A percentile compares a stretch with the other conserved stretches of the same genome.
phyloP scores from a whole-genome alignment of 1,284 basidiomycete genomes.

The Ceratobasidium sp. region DNA sequence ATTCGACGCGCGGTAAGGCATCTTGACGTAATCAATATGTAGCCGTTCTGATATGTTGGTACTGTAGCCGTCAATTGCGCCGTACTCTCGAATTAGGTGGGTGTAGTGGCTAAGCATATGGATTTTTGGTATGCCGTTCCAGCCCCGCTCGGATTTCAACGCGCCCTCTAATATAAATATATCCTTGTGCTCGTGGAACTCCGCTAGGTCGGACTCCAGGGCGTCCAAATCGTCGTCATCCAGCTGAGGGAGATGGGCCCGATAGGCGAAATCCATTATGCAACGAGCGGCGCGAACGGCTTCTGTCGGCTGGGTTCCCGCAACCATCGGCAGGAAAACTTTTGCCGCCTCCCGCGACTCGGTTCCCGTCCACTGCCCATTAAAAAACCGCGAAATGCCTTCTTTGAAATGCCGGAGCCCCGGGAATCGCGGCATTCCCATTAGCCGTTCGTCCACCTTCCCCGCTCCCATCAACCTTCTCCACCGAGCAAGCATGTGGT shows the following conservation, averaged over 20 bases:
- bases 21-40: slow-evolving; percentile 43
- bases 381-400: slow-evolving; percentile 33
- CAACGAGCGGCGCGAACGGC: slow-evolving; percentile 49
- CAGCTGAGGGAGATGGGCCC: slow-evolving; percentile 6
- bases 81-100: slow-evolving; percentile 16
- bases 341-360: slow-evolving; percentile 36
- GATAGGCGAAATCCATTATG: slow-evolving; percentile 58
- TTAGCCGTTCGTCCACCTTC: slow-evolving; percentile 40
- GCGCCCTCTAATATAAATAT: slow-evolving; percentile 44
- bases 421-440: slow-evolving; percentile 19
- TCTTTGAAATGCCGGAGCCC: slow-evolving; percentile 31
- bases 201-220: slow-evolving; percentile 43
- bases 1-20: slow-evolving; percentile 35
- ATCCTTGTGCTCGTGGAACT: slow-evolving; percentile 48
- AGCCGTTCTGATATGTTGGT: slow-evolving; percentile 45
- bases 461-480: background rate
- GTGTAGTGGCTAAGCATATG: slow-evolving; percentile 45
- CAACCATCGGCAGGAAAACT: slow-evolving; percentile 24
- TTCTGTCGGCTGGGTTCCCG: background rate
- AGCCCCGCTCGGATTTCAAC: background rate
- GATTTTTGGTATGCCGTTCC: slow-evolving; percentile 37
- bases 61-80: slow-evolving; percentile 39
- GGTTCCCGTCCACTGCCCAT: slow-evolving; percentile 42
- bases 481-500: slow-evolving; percentile 51
- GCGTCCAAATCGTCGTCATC: slow-evolving; percentile 27